Evolutionary conservation across 106 monocot species (phyloP).

Genomic region (Gastrodia elata): DNA sequence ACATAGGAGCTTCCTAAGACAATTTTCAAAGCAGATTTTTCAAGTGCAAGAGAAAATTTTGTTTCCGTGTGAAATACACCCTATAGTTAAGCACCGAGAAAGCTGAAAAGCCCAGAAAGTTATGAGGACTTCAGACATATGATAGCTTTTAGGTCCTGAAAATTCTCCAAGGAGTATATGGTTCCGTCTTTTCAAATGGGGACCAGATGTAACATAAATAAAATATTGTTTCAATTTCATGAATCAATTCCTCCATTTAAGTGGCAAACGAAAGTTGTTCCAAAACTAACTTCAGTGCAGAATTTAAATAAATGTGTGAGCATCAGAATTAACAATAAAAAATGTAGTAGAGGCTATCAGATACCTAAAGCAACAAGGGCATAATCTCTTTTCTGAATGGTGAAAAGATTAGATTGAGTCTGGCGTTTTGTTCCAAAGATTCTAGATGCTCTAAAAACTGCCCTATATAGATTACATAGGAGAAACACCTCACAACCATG

Average conservation of each 20-base stretch:
- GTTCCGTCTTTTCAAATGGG: slow-evolving; percentile 30
- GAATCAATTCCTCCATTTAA: slow-evolving; percentile 27
- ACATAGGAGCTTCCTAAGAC: background rate
- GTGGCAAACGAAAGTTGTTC: slow-evolving; percentile 34
- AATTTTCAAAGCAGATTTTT: background rate
- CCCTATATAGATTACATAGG: slow-evolving; percentile 40
- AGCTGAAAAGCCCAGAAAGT: background rate
- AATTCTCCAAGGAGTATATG: slow-evolving; percentile 19
- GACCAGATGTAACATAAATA: slow-evolving; percentile 10
- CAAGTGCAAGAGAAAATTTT: background rate
- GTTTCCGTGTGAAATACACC: background rate
- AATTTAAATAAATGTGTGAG: slow-evolving; percentile 35
- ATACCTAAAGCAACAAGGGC: slow-evolving; percentile 40
- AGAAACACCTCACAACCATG: slow-evolving; percentile 12
- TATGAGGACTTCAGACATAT: slow-evolving; percentile 7
- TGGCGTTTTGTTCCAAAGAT: slow-evolving; percentile 34
- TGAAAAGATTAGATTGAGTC: slow-evolving; percentile 23
- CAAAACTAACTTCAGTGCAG: slow-evolving; percentile 26
- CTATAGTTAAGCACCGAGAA: background rate
- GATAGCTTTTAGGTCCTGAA: slow-evolving; percentile 9
- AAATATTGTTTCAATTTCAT: slow-evolving; percentile 9
- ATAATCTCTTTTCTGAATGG: slow-evolving; percentile 30
- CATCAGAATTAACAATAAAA: slow-evolving; percentile 27
- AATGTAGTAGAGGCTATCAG: slow-evolving; percentile 24
- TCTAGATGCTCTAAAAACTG: slow-evolving; percentile 32